A percentile compares a stretch with the other conserved stretches of the same genome.
Evolutionary conservation across 495 filamentous ascomycete species (phyloP).

Genomic region (Trichocladium antarcticum): DNA sequence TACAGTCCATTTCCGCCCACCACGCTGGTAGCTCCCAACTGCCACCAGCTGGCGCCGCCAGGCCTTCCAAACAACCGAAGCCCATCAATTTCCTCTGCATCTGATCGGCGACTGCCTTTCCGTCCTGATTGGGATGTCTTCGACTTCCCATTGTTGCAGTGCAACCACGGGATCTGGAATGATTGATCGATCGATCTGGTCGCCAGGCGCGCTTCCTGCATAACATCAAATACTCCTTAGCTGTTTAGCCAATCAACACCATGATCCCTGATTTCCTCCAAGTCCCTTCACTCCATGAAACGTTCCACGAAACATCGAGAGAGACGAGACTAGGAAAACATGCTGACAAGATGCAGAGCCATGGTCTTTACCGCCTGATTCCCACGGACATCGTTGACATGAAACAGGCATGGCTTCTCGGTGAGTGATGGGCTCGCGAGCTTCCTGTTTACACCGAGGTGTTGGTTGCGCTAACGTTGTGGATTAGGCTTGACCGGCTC

Average conservation of each 20-base stretch:
- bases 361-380: conserved; percentile 16
- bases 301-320: background rate
- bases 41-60: conserved; percentile 3
- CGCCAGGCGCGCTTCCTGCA: background rate
- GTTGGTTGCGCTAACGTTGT: conserved; percentile 17
- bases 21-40: background rate
- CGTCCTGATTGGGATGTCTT: background rate
- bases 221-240: background rate
- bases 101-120: background rate
- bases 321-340: background rate
- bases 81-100: background rate
- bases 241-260: background rate
- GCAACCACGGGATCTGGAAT: background rate
- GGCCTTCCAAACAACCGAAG: background rate
- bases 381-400: conserved; percentile 18
- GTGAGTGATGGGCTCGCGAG: conserved; percentile 24
- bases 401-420: conserved; percentile 44
- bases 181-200: background rate
- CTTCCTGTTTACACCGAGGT: background rate
- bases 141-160: background rate
- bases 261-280: background rate
- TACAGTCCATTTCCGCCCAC: background rate
- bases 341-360: conserved; percentile 18
- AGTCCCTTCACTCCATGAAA: background rate
- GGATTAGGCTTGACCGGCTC: conserved; percentile 71